Evolutionary conservation across 169 alveolate genomes (phyloP), one percentile per base, ranked within the genome.

Genomic region (Eimeria necatrix): DNA sequence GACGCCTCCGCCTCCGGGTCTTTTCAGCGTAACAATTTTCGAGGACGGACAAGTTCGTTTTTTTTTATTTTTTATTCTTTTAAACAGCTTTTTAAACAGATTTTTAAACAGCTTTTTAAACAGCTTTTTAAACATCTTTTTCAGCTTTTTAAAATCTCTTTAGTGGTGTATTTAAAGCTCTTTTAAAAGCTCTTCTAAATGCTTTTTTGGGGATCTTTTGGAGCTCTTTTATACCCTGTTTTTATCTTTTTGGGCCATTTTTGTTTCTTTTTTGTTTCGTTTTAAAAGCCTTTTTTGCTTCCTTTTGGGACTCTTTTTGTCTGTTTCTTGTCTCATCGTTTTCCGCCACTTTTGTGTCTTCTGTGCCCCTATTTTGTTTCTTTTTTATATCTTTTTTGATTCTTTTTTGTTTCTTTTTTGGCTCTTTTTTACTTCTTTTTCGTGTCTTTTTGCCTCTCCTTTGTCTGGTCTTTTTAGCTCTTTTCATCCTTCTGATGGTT

Each of bases 1-100:
- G 9, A 74, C 88, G 59, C 61, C 68, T 6, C 94, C 94, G 26
- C 94, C 94, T 51, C 74, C 89, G 12, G 88, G 80, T 73, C 52
- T 89, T 48, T 49, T 89, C 76, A 59, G 64, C 22, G 88, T 89
- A 18, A 53, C 51, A 59, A 52, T 89, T 10, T 89, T 52, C 52
- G 94, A 89, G 26, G 46, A 74, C 76, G 94, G 94, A 4, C 22
- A 32, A 22, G 87, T 76, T 14, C 12, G 87, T 71, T 22, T 41
- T 32, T 4, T 71, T 7, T 10, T n/a, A n/a, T n/a, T n/a, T n/a
- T n/a, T n/a, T n/a, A n/a, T n/a, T n/a, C n/a, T n/a, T n/a, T n/a
- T n/a, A n/a, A n/a, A n/a, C n/a, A n/a, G n/a, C n/a, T n/a, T 32
- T 32, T 32, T 32, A 32, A 32, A 32, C 41, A 32, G 41, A 0